Evolutionary conservation across 345 rosid genomes (phyloP).

Genomic region (Corchorus olitorius): DNA sequence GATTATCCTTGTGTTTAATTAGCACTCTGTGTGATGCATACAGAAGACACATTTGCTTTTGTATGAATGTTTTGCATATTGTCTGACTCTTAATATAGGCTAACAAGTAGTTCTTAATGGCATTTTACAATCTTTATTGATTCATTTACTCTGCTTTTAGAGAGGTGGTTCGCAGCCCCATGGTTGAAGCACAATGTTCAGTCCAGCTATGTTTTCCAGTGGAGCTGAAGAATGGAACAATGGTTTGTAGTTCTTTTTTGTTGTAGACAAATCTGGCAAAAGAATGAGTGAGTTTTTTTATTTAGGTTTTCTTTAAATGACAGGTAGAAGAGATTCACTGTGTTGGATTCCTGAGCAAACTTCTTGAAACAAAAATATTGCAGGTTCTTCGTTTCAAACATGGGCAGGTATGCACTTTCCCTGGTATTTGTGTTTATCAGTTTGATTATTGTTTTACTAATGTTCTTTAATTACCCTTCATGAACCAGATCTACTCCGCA

Average conservation of each 20-base stretch:
- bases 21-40: background rate
- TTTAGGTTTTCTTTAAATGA: conserved; percentile 12
- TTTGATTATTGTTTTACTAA: conserved; percentile 22
- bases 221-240: conserved; percentile 79
- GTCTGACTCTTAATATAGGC: background rate
- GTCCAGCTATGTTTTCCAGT: conserved; percentile 96
- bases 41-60: background rate
- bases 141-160: conserved; percentile 35
- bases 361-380: conserved; percentile 82
- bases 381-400: conserved; percentile 91
- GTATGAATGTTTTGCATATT: background rate
- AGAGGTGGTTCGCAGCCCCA: conserved; percentile 80
- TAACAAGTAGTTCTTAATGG: background rate
- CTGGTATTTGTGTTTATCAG: background rate
- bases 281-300: background rate
- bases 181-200: conserved; percentile 94
- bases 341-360: conserved; percentile 81
- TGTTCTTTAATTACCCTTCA: conserved; percentile 16
- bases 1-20: background rate
- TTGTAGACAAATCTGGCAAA: conserved; percentile 4
- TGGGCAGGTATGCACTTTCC: conserved; percentile 64
- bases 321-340: conserved; percentile 89
- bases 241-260: conserved; percentile 50
- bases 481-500: conserved; percentile 79
- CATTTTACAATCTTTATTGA: background rate